Evolutionary conservation across 805 yeast genomes (phyloP), one percentile per base, ranked within the genome.

Genomic region (Wickerhamomyces chaumierensis): DNA sequence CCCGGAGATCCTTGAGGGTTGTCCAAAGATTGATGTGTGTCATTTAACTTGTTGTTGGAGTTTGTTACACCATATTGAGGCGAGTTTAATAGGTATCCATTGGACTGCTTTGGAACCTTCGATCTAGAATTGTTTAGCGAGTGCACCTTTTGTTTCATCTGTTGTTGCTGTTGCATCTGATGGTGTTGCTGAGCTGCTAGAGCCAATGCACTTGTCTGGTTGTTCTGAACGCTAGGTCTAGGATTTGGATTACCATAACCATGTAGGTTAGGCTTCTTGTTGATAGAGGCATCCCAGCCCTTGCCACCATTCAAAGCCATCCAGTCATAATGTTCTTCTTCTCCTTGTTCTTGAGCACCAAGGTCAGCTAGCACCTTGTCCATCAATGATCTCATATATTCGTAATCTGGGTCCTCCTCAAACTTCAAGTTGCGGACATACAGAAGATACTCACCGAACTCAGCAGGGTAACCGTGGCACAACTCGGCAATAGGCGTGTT

Each of bases 341-440:
- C 76, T 29, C 61, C 53, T 53, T 81, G 86, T 42, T 77, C 76
- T 29, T 61, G 52, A 49, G 74, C 74, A 14, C 78, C 78, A 45
- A 74, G 59, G 40, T 73, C 76, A 37, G 65, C 67, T 48, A 83
- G 61, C 4, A 72, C 75, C 8, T 73, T 69, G 47, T 74, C 70
- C 66, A 83, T 71, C 42, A 81, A 60, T 52, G 69, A 63, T 40
- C 81, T 63, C 47, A 79, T 68, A 49, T 78, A 78, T 41, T 72
- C 77, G 58, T 83, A 83, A 52, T 83, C 81, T 4, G 94, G 94
- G 41, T 78, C 80, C 47, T 83, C 85, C 45, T 83, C 92, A 55
- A 83, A 83, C 39, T 79, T 73, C 46, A 83, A 63, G 35, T 70
- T 63, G 48, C 94, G 65, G 31, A 80, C 88, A 48, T 76, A 70